A percentile compares a stretch with the other conserved stretches of the same genome.
Evolutionary conservation across 805 yeast genomes (phyloP).

Genomic region (Wickerhamiella azyma): DNA sequence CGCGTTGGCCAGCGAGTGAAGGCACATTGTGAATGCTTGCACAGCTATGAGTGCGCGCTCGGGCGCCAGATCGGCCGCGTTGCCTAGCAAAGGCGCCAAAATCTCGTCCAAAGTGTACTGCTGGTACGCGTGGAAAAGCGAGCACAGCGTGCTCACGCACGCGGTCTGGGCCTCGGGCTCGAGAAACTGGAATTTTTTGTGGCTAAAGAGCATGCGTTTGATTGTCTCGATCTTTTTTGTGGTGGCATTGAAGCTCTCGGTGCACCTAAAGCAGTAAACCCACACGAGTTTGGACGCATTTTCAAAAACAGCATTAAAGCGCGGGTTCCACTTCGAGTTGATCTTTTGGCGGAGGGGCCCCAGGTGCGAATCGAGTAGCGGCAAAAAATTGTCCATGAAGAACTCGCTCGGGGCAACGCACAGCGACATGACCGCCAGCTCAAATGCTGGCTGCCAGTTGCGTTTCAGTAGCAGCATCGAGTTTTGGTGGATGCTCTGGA

Average conservation of each 20-base stretch:
- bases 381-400: slow-evolving; percentile 60
- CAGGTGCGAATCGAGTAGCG: slow-evolving; percentile 48
- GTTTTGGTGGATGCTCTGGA: slow-evolving; percentile 43
- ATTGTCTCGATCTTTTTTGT: slow-evolving; percentile 61
- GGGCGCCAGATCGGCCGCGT: slow-evolving; percentile 47
- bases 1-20: slow-evolving; percentile 44
- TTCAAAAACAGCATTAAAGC: slow-evolving; percentile 40
- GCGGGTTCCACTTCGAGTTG: slow-evolving; percentile 47
- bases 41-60: slow-evolving; percentile 62
- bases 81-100: slow-evolving; percentile 47
- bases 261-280: slow-evolving; percentile 77
- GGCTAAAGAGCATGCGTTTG: slow-evolving; percentile 40
- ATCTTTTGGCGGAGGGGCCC: slow-evolving; percentile 30
- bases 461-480: slow-evolving; percentile 34
- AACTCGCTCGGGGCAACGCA: slow-evolving; percentile 70
- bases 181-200: slow-evolving; percentile 49
- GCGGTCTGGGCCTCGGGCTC: slow-evolving; percentile 52
- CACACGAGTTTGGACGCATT: slow-evolving; percentile 67
- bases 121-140: slow-evolving; percentile 64
- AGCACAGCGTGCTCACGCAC: slow-evolving; percentile 57
- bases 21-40: slow-evolving; percentile 55
- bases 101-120: slow-evolving; percentile 71
- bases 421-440: slow-evolving; percentile 56
- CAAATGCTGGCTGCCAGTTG: slow-evolving; percentile 55
- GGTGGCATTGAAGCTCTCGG: slow-evolving; percentile 81